Evolutionary conservation across 2,329 filamentous ascomycete genomes (phyloP), one percentile per base, ranked within the genome.

Genomic region (Clarireedia homoeocarpa): DNA sequence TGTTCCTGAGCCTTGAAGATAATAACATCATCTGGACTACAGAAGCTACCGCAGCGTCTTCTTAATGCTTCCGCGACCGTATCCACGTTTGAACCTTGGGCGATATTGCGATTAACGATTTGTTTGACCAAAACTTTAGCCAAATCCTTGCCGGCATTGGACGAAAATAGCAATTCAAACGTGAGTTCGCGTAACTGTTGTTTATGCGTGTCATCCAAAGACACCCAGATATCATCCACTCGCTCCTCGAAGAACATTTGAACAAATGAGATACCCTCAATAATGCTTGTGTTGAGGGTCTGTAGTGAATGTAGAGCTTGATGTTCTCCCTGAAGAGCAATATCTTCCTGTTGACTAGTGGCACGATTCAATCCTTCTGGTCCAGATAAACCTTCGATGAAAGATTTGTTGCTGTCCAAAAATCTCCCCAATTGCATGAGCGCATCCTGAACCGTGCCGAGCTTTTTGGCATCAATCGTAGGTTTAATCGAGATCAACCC

Each of bases 1-100:
- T 92, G 88, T 71, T 99, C 94, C 69, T 97, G 92, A 0, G 94
- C 94, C 72, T 96, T 97, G 83, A 99, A 99, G 63, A 96, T 92
- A 61, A 97, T 85, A 1, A 97, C 94, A 73, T 99, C 94, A 62
- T 99, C 92, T 0, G 92, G 85, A 66, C 91, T 96, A 71, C 94
- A 99, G 79, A 99, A 99, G 72, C 88, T 96, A 60, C 94, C 95
- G 65, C 94, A 99, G 65, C 91, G 83, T 64, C 94, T 81, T 48
- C 94, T 83, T 50, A 99, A 75, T n/a, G 91, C 90, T 71, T 99
- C 94, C 0, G 94, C 92, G 24, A 99, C 91, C 0, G 91, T 96
- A 73, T 99, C 95, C 20, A 99, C 92, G 61, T 97, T 99, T 4
- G 91, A 92, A 9, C 95, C 94, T 66, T 90, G 96, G 57, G 92